phyloP scores from a whole-genome alignment of 768 basidiomycete species.

The Boletellus ananas region DNA sequence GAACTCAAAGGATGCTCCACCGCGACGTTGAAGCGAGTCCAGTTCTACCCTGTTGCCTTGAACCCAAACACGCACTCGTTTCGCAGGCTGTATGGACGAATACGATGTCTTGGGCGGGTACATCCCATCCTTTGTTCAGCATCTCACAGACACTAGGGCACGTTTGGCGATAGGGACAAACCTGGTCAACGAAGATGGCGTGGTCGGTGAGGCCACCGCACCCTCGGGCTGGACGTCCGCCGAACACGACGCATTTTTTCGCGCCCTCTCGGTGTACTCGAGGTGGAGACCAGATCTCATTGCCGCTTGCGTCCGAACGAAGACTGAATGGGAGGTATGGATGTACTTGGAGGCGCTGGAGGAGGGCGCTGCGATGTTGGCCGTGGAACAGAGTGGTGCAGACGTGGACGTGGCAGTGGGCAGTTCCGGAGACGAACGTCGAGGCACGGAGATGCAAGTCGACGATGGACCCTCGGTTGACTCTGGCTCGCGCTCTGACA shows the following conservation, averaged over 20 bases:
- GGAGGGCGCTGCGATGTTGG: slow-evolving; percentile 16
- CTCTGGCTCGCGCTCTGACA: background rate
- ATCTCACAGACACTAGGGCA: slow-evolving; percentile 23
- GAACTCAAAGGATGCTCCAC: slow-evolving; percentile 15
- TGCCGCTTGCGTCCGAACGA: slow-evolving; percentile 60
- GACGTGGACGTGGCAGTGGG: slow-evolving; percentile 3
- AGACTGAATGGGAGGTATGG: slow-evolving; percentile 63
- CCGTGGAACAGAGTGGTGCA: slow-evolving; percentile 11
- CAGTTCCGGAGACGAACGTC: too few species aligned
- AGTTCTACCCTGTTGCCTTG: background rate
- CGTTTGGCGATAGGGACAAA: slow-evolving; percentile 13
- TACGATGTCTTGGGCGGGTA: slow-evolving; percentile 21
- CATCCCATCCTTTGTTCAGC: slow-evolving; percentile 24
- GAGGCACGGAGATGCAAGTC: slow-evolving; percentile 3
- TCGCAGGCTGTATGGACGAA: slow-evolving; percentile 9
- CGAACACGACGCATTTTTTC: slow-evolving; percentile 73
- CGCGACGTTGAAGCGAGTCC: background rate
- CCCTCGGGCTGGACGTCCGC: slow-evolving; percentile 50
- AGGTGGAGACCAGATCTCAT: slow-evolving; percentile 76
- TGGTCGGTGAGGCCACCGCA: background rate
- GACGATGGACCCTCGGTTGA: slow-evolving; percentile 22
- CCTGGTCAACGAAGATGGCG: background rate
- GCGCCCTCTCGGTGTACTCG: slow-evolving; percentile 63
- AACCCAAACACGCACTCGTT: background rate
- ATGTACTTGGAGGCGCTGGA: slow-evolving; percentile 58